Base-by-base conservation (phyloP, 306 rosid genomes). In the Alnus glutinosa region DNA sequence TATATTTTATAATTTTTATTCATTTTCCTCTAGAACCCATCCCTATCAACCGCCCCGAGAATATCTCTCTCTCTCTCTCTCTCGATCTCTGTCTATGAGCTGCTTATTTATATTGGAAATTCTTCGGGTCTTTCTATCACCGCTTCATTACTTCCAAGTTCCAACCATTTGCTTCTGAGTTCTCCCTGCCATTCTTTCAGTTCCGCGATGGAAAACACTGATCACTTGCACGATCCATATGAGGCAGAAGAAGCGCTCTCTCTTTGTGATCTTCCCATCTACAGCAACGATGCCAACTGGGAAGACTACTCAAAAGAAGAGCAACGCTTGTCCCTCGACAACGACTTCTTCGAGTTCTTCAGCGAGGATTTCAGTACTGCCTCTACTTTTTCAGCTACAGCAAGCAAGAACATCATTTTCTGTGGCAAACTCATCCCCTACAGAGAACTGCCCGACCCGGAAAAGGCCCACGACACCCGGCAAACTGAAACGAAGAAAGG, bases 351-450 rank as follows among this genome's bases (percentile, higher is more conserved):
- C 28, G 98, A 89, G 83, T 94, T 94, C 77, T 81, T 83, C 77
- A 89, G 95, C 28, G 90, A 87, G 70, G 90, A 92, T 16, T 87
- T 87, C 81, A 67, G 84, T 1, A 55, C 32, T 66, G 4, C 68
- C 46, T 42, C 37, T 1, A 34, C 46, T 23, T 23, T 23, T 23
- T 23, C 28, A 23, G 28, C 28, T 2, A 34, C 61, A 28, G 70
- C 83, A 2, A 85, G 81, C 16, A 86, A 82, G 16, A 77, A 86
- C 69, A 85, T 94, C 47, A 83, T 94, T 82, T 94, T 94, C 54
- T 94, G 98, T 9, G 98, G 98, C 4, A 94, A 91, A 75, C 83
- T 91, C 80, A 94, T 94, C 46, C 88, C 92, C 18, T 83, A 76
- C 86, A 86, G 70, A 71, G 92, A 82, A 34, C 72, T 78, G 9